Percentiles rank a stretch among this genome's conserved stretches.
Conservation (phyloP, 768 basidiomycete species). For the Chalciporus pseudorubinellus region DNA sequence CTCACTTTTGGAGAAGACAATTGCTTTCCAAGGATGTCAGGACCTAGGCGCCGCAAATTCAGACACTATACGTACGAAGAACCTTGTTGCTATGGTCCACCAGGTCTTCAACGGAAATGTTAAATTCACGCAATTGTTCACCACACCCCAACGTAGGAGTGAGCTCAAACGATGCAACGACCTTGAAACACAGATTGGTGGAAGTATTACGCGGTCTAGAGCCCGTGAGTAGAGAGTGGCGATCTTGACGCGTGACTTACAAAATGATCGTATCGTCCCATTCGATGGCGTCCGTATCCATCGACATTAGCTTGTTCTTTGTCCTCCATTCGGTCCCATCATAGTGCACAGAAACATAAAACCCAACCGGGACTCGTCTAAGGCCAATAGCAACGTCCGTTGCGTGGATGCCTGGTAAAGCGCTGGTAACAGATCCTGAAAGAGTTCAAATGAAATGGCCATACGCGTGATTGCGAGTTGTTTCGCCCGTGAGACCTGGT, state of each 20-base stretch:
- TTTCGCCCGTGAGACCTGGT: background rate
- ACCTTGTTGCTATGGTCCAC: background rate
- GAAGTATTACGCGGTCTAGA: background rate
- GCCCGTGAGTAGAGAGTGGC: too few species aligned
- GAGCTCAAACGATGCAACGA: background rate
- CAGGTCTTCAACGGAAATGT: background rate
- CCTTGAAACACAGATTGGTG: background rate
- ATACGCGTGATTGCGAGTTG: background rate
- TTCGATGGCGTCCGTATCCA: background rate
- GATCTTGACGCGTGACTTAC: too few species aligned
- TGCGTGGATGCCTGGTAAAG: background rate
- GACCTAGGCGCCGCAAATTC: too few species aligned
- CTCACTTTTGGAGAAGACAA: background rate
- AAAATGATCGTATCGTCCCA: background rate
- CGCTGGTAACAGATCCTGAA: background rate
- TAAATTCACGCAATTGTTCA: background rate
- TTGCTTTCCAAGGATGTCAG: background rate
- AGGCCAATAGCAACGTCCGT: background rate
- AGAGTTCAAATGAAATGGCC: background rate
- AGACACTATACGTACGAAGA: background rate
- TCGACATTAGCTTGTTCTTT: background rate
- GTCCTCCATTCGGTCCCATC: background rate
- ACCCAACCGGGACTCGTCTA: background rate
- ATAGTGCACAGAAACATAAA: background rate
- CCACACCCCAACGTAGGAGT: background rate